Evolutionary conservation across 148 eudicot genomes (phyloP), one percentile per base, ranked within the genome.

Genomic region (Vaccinium macrocarpon): DNA sequence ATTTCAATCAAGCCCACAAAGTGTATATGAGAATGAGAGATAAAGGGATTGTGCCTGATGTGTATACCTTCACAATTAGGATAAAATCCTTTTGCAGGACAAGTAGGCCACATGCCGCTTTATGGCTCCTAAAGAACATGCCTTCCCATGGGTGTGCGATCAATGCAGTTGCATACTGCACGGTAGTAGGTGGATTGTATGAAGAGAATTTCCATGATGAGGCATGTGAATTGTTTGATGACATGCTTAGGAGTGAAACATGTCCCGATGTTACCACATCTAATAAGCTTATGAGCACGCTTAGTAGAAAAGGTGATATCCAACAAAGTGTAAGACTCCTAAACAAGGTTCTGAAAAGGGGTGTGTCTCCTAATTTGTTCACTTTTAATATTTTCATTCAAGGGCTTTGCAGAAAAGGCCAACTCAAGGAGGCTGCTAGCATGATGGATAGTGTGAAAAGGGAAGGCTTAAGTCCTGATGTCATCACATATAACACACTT

Each of bases 81-180:
- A 93, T 96, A 81, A 96, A 96, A 80, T 88, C 95, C 46, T 96
- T 96, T 89, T 96, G 99, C 90, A 92, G 87, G 90, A 94, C 93
- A 2, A 82, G 84, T 23, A 91, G 94, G 89, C 92, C 95, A 78
- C 89, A 91, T 82, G 96, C 94, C 49, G 99, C 96, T 82, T 84
- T 95, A 78, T 90, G 98, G 89, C 92, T 96, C 83, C 92, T 96
- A 48, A 91, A 92, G 77, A 96, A 85, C 81, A 96, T 96, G 95
- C 83, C 90, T 80, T 88, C 82, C 29, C 91, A 91, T 56, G 98
- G 95, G 21, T 94, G 93, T 81, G 93, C 91, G 53, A 87, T 86
- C 70, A 96, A 95, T 91, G 91, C 98, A n/a, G 93, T 95, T 79
- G 91, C 92, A 2, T 96, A 95, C 89, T 95, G 99, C 89, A 96